phyloP scores from a whole-genome alignment of 176 grass and related monocot genomes.

The Alloteropsis semialata region DNA sequence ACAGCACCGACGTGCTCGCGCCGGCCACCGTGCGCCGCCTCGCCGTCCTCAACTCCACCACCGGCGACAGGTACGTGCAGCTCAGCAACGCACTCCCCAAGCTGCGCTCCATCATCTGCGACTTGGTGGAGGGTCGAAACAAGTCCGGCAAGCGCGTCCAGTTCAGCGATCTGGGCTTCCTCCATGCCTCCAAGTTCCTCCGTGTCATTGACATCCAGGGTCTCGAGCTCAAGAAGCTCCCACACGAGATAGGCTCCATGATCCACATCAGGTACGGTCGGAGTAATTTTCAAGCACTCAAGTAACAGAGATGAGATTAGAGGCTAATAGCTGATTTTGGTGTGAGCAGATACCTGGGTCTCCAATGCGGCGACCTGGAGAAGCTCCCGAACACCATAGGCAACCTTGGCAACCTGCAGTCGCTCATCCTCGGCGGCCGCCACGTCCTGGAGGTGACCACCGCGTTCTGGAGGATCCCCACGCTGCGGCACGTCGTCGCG shows the following conservation, averaged over 20 bases:
- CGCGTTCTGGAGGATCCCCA: slow-evolving; percentile 51
- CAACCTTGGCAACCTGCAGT: slow-evolving; percentile 62
- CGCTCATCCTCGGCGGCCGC: slow-evolving; percentile 35
- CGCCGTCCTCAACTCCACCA: slow-evolving; percentile 42
- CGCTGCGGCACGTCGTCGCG: slow-evolving; percentile 48
- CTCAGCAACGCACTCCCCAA: slow-evolving; percentile 50
- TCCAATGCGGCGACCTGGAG: slow-evolving; percentile 27
- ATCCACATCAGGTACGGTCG: slow-evolving; percentile 51
- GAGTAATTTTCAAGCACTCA: background rate
- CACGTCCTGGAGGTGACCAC: slow-evolving; percentile 24
- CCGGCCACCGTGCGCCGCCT: slow-evolving; percentile 56
- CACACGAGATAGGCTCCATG: slow-evolving; percentile 43
- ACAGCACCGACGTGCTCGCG: slow-evolving; percentile 52
- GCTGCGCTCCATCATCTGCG: slow-evolving; percentile 50
- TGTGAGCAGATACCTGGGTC: slow-evolving; percentile 35
- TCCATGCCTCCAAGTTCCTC: slow-evolving; percentile 57
- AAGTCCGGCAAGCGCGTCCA: slow-evolving; percentile 1
- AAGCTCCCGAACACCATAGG: slow-evolving; percentile 38
- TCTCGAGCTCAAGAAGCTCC: slow-evolving; percentile 45
- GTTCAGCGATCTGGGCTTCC: slow-evolving; percentile 37
- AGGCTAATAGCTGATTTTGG: background rate
- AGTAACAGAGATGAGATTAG: background rate
- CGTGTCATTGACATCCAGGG: slow-evolving; percentile 53
- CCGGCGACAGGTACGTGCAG: slow-evolving; percentile 29
- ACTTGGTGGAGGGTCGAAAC: slow-evolving; percentile 1